These are phyloP conservation scores for Penicillium steckii DNA, from an alignment of 495 filamentous ascomycete species.

Conservation along the genomic window DNA sequence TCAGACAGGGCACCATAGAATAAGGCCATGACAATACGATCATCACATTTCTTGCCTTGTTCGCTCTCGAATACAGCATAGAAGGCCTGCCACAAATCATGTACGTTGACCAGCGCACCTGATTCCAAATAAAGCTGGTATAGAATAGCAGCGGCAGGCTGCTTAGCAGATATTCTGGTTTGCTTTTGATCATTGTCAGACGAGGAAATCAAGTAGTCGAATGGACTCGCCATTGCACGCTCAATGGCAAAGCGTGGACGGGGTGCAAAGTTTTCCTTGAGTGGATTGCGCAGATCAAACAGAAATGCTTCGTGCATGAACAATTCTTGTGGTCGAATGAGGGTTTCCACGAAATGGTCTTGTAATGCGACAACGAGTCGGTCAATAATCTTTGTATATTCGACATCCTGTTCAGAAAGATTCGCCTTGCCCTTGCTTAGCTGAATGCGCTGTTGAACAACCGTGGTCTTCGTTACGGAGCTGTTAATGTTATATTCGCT, in stretches of 20 bases:
- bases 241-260: constrained; percentile 76
- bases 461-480: constrained; percentile 74
- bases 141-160: constrained; percentile 77
- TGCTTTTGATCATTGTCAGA: constrained; percentile 28
- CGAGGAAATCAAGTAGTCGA: constrained; percentile 81
- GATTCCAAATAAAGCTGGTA: constrained; percentile 93
- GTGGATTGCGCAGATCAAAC: constrained; percentile 76
- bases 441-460: constrained; percentile 83
- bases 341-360: constrained; percentile 48
- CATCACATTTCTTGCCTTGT: constrained; percentile 47
- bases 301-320: constrained; percentile 80
- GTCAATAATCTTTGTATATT: constrained; percentile 74
- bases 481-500: constrained; percentile 74
- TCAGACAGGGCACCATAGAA: constrained; percentile 87
- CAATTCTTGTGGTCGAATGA: constrained; percentile 60
- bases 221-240: constrained; percentile 73
- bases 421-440: constrained; percentile 77
- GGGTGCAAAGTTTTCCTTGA: constrained; percentile 80
- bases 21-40: constrained; percentile 57
- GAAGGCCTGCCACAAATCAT: constrained; percentile 89
- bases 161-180: constrained; percentile 52
- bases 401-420: constrained; percentile 69
- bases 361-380: constrained; percentile 56
- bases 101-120: constrained; percentile 81
- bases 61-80: constrained; percentile 69